Percentiles rank a stretch among this genome's conserved stretches.
Evolutionary conservation across 2,329 filamentous ascomycete genomes (phyloP).

Genomic region (Penicillium sp.): DNA sequence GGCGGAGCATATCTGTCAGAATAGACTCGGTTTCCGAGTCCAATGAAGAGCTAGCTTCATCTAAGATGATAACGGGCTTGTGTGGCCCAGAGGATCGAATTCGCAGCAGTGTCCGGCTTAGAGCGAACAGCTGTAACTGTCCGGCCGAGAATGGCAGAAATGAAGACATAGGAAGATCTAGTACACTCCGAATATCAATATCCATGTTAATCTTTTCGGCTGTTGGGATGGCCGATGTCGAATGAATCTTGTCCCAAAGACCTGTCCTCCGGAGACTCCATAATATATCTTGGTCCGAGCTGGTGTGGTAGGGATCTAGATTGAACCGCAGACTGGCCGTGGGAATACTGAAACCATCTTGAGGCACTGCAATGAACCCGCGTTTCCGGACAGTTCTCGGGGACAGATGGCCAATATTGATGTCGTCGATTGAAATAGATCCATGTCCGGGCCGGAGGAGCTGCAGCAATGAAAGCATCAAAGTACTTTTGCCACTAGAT

Average conservation of each 20-base stretch:
- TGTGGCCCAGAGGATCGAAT: background rate
- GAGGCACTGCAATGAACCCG: conserved; percentile 11
- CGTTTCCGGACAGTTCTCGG: conserved; percentile 3
- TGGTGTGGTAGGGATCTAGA: conserved; percentile 6
- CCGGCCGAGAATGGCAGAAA: conserved; percentile 10
- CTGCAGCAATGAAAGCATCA: conserved; percentile 1
- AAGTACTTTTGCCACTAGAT: background rate
- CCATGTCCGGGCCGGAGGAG: background rate
- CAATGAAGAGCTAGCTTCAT: conserved; percentile 11
- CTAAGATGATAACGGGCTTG: conserved; percentile 8
- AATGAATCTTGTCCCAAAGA: conserved; percentile 1
- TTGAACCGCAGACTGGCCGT: conserved; percentile 7
- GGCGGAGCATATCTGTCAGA: conserved; percentile 1
- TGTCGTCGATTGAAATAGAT: background rate
- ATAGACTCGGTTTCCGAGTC: conserved; percentile 6
- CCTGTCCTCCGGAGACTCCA: background rate
- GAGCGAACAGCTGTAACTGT: conserved; percentile 5
- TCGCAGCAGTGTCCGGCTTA: conserved; percentile 3
- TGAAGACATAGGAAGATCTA: conserved; percentile 2
- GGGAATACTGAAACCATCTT: conserved; percentile 9
- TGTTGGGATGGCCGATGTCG: background rate
- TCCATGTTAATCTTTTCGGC: background rate
- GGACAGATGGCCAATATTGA: background rate
- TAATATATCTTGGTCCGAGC: background rate
- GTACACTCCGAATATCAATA: background rate